Evolutionary conservation across 192 early-diverging fungal genomes (phyloP).

Genomic region (Entophlyctis luteolus): DNA sequence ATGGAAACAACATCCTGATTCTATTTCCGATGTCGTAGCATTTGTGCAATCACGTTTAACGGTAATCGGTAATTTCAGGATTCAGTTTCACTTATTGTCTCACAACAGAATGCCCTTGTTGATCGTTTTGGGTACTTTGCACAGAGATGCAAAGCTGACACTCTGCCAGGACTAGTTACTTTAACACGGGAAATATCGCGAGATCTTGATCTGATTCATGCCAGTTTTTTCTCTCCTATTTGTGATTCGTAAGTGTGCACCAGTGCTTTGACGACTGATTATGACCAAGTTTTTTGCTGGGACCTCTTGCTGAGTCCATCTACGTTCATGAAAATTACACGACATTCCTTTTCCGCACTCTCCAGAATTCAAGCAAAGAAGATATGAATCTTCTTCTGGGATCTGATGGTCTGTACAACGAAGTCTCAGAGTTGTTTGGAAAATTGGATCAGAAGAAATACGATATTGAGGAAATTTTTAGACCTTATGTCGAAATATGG

Average conservation of each 20-base stretch:
- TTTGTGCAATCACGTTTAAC: too few relatives aligned
- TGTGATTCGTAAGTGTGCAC: conserved; percentile 3
- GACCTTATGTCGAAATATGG: conserved; percentile 65
- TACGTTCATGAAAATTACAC: conserved; percentile 45
- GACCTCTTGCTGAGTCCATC: conserved; percentile 15
- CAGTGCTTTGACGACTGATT: conserved; percentile 31
- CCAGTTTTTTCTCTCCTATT: neutral
- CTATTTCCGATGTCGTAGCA: too few relatives aligned
- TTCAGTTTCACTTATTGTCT: too few relatives aligned
- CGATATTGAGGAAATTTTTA: conserved; percentile 70
- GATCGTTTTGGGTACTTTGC: too few relatives aligned
- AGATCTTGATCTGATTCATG: neutral
- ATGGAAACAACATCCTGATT: too few relatives aligned
- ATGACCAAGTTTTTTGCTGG: conserved; percentile 24
- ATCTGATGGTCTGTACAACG: conserved; percentile 10
- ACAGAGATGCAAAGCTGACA: too few relatives aligned
- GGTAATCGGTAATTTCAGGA: too few relatives aligned
- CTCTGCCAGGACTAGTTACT: too few relatives aligned
- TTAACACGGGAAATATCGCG: too few relatives aligned
- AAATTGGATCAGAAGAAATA: conserved; percentile 3
- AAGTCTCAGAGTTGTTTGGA: conserved; percentile 5
- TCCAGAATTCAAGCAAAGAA: conserved; percentile 37
- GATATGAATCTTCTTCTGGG: conserved; percentile 21
- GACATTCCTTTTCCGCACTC: conserved; percentile 25
- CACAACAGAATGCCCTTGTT: too few relatives aligned